A percentile compares a stretch with the other conserved stretches of the same genome.
Conservation (phyloP, 805 yeast genomes). For the Sugiyamaella americana region DNA sequence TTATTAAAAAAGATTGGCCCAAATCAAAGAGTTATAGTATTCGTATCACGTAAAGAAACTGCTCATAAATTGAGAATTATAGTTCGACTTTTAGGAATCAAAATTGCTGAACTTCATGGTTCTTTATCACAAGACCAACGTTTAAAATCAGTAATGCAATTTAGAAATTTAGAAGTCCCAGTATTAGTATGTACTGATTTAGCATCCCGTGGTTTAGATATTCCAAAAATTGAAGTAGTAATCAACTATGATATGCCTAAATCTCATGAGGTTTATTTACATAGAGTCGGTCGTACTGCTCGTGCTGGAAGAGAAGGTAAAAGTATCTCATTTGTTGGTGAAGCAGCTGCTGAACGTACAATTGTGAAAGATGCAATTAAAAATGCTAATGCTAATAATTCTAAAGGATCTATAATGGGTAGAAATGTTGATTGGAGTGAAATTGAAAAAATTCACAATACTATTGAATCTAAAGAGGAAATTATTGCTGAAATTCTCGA, state of each 20-base stretch:
- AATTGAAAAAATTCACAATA: conserved; percentile 69
- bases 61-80: conserved; percentile 87
- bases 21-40: conserved; percentile 74
- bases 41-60: conserved; percentile 83
- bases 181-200: conserved; percentile 92
- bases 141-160: conserved; percentile 71
- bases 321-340: conserved; percentile 92
- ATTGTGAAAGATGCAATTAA: conserved; percentile 89
- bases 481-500: conserved; percentile 68
- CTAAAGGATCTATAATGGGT: conserved; percentile 54
- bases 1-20: conserved; percentile 58
- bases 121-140: conserved; percentile 88
- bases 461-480: conserved; percentile 52
- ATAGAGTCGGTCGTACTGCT: conserved; percentile 98
- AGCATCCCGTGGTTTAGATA: conserved; percentile 99
- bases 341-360: conserved; percentile 73
- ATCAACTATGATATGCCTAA: conserved; percentile 96
- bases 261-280: conserved; percentile 82
- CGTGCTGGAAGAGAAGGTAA: conserved; percentile 97
- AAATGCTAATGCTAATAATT: conserved; percentile 45
- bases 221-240: conserved; percentile 93
- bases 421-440: conserved; percentile 87
- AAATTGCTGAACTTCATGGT: conserved; percentile 77
- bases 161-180: conserved; percentile 78
- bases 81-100: conserved; percentile 67